Base-by-base conservation (phyloP, 1,284 basidiomycete genomes). In the Megacollybia platyphylla region DNA sequence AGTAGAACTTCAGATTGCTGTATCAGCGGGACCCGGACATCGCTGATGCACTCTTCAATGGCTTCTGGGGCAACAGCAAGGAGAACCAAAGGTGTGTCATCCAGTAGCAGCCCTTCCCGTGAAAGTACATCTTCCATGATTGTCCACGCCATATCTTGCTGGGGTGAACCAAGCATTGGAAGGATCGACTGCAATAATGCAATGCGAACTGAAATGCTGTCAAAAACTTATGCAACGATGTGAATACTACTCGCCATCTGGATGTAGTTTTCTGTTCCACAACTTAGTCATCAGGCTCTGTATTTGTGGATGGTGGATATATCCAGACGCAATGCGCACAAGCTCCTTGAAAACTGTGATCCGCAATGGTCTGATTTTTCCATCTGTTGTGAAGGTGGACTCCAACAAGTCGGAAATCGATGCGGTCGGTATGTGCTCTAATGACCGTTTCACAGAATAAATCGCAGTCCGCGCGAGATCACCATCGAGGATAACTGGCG, bases 281-380 rank as follows among this genome's bases (percentile, higher is more conserved):
- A 49, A 43, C 20, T 30, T 36, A 31, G 42, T 41, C 30, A 48
- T 37, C 18, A 49, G 28, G 39, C 27, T 42, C 26, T 46, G 48
- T 36, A 43, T 44, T 15, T 48, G 44, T 17, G 43, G 41, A 32
- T 43, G 42, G n/a, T 36, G 20, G 31, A 45, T 36, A 44, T 49
- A 47, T 30, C 42, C 39, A 26, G 41, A 40, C 9, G 48, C 36
- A 11, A 47, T 41, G 7, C 48, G 44, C 11, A 47, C 48, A 40
- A 49, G 44, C 41, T 49, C 48, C 36, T 49, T 49, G 39, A 47
- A 44, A 26, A 46, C 48, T 18, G 44, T 45, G 36, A 49, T 43
- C 35, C 46, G 45, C 39, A 49, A 42, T 20, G 35, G 44, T 35
- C 37, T 45, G 11, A 27, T 18, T 9, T 43, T 26, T 3, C 18